phyloP scores from a whole-genome alignment of 768 basidiomycete genomes.

The Amanita rimosa region DNA sequence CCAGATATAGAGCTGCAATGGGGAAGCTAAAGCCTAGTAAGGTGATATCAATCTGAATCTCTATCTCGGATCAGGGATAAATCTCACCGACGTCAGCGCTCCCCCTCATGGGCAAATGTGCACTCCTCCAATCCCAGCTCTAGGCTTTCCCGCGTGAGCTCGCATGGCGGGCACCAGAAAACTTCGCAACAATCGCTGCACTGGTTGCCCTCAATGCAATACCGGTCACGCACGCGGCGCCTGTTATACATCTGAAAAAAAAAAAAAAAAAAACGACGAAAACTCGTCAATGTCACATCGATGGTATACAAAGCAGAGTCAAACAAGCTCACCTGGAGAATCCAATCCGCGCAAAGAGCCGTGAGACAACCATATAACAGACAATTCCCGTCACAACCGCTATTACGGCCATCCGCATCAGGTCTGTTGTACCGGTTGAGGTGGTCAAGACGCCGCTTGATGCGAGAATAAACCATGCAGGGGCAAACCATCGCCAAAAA shows the following conservation, averaged over 20 bases:
- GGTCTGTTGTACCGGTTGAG: slow-evolving; percentile 22
- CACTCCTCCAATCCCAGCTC: too few species aligned
- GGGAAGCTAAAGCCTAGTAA: too few species aligned
- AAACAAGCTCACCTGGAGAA: slow-evolving; percentile 25
- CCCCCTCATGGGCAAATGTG: too few species aligned
- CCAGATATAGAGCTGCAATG: too few species aligned
- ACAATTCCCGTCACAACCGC: slow-evolving; percentile 23
- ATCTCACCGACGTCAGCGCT: too few species aligned
- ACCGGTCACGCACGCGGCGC: slow-evolving; percentile 27
- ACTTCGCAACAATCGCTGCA: slow-evolving; percentile 28
- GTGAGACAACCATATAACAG: slow-evolving; percentile 20
- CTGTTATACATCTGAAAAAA: slow-evolving; percentile 20
- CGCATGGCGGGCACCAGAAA: too few species aligned
- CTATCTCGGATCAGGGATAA: too few species aligned
- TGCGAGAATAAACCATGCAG: slow-evolving; percentile 27
- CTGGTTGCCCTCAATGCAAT: slow-evolving; percentile 33
- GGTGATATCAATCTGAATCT: too few species aligned
- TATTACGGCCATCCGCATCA: slow-evolving; percentile 23
- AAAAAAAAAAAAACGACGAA: not conserved
- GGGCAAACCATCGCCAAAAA: slow-evolving; percentile 27
- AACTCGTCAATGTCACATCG: not conserved
- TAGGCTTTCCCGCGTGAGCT: too few species aligned
- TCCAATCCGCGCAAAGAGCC: slow-evolving; percentile 20
- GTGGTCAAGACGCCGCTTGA: slow-evolving; percentile 29
- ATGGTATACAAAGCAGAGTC: not conserved